phyloP scores from a whole-genome alignment of 371 early-diverging fungal genomes.

The Mucor sp. region DNA sequence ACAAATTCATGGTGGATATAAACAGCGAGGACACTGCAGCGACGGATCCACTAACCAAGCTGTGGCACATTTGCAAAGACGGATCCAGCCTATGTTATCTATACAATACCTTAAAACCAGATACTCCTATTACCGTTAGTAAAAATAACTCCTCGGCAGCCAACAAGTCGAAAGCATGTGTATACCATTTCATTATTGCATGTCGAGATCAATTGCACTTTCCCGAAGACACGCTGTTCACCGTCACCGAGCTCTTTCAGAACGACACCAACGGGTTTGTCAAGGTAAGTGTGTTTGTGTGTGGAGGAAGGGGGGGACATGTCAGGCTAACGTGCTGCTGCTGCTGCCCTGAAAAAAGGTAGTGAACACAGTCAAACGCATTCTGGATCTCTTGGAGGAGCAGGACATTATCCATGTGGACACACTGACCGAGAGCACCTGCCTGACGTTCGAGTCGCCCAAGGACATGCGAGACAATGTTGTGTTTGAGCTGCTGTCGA shows the following conservation, averaged over 20 bases:
- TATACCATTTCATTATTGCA: slow-evolving; percentile 79
- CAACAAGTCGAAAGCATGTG: slow-evolving; percentile 77
- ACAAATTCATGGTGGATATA: slow-evolving; percentile 40
- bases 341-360: slow-evolving; percentile 25
- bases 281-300: slow-evolving; percentile 87
- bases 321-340: background rate
- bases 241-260: slow-evolving; percentile 83
- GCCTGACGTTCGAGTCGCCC: slow-evolving; percentile 48
- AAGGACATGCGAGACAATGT: slow-evolving; percentile 83
- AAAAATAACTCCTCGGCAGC: slow-evolving; percentile 54
- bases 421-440: slow-evolving; percentile 12
- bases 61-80: slow-evolving; percentile 89
- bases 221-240: slow-evolving; percentile 74
- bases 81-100: slow-evolving; percentile 86
- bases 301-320: too few species aligned
- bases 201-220: slow-evolving; percentile 73
- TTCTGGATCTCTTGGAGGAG: slow-evolving; percentile 35
- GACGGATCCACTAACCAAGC: slow-evolving; percentile 74
- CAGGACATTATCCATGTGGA: slow-evolving; percentile 33
- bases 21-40: background rate
- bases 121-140: slow-evolving; percentile 50
- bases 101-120: slow-evolving; percentile 72
- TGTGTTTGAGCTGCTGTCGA: slow-evolving; percentile 87
- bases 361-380: slow-evolving; percentile 36
- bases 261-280: slow-evolving; percentile 96